Evolutionary conservation across 169 alveolate species (phyloP).

Genomic region (Besnoitia besnoiti): DNA sequence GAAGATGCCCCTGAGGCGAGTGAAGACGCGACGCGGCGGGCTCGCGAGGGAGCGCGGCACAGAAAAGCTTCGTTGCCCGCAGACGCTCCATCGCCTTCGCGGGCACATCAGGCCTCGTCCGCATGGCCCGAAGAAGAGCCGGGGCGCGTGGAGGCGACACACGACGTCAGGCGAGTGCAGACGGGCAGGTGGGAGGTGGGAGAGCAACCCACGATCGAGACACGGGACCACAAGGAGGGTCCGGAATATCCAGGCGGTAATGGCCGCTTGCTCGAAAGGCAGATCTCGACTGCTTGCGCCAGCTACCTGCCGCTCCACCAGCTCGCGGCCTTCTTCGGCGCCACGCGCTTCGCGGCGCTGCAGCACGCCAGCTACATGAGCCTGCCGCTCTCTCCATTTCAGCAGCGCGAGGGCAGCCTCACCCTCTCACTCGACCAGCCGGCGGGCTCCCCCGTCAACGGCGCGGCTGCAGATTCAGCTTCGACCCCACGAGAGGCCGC

Average conservation of each 20-base stretch:
- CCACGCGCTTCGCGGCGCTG: background rate
- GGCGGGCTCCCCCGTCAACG: too few relatives aligned
- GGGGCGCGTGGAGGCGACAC: background rate
- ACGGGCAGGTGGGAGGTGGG: background rate
- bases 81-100: too few relatives aligned
- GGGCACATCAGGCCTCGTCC: too few relatives aligned
- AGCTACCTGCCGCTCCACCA: background rate
- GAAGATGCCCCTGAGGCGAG: too few relatives aligned
- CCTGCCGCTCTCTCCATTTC: background rate
- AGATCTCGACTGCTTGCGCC: background rate
- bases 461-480: too few relatives aligned
- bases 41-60: too few relatives aligned
- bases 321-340: background rate
- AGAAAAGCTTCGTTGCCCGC: too few relatives aligned
- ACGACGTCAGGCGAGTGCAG: background rate
- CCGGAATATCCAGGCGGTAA: background rate
- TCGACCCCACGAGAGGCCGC: too few relatives aligned
- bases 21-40: too few relatives aligned
- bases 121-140: background rate
- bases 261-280: background rate
- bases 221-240: background rate
- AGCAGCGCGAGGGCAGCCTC: too few relatives aligned
- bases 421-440: too few relatives aligned
- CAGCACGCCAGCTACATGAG: background rate
- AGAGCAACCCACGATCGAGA: too few relatives aligned